Base-by-base conservation (phyloP, 1,139 yeast species). In the Kodamaea suecica region DNA sequence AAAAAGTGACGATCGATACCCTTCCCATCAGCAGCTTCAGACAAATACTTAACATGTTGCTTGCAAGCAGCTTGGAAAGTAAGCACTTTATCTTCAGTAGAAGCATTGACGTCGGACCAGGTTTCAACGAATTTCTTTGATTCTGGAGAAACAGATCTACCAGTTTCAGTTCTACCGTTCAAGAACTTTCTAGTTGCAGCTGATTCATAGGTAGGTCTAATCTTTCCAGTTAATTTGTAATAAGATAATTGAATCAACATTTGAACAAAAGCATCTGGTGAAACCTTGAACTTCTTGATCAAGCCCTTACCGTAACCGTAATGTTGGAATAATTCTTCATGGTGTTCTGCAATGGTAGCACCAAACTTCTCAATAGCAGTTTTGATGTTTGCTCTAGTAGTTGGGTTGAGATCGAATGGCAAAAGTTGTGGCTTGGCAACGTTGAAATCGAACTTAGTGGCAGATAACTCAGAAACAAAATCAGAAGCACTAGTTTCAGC, bases 111-210 rank as follows among this genome's bases (percentile, higher is more conserved):
- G 52, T 78, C 67, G 47, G 81, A 70, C 86, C 95, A 85, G 29
- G 86, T 78, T 55, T 77, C 71, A 44, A 85, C 95, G 60, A 88
- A 86, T 31, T 68, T 66, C 39, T 77, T 71, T 20, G 90, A 76
- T 56, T 84, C 95, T 37, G 61, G 63, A n/a, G 95, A 80, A 16
- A 87, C 96, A 6, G 88, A 66, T 56, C 98, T 78, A 44, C 95
- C 90, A 27, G 97, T 84, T 63, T 92, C 98, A n/a, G 97, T 92
- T 61, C 98, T 79, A 39, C 98, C 98, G 51, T 78, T 80, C 55
- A 80, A 84, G 64, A 74, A 90, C 56, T 80, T 81, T 61, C 97
- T 78, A 4, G 97, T 90, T 17, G 97, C 88, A 5, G 97, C 97
- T 33, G 95, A 84, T 62, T 92, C 98, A 60, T 92, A 92, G 17